These are phyloP conservation scores for Beauveria sp. DNA, from an alignment of 2,329 filamentous ascomycete species.

Conservation along the genomic window DNA sequence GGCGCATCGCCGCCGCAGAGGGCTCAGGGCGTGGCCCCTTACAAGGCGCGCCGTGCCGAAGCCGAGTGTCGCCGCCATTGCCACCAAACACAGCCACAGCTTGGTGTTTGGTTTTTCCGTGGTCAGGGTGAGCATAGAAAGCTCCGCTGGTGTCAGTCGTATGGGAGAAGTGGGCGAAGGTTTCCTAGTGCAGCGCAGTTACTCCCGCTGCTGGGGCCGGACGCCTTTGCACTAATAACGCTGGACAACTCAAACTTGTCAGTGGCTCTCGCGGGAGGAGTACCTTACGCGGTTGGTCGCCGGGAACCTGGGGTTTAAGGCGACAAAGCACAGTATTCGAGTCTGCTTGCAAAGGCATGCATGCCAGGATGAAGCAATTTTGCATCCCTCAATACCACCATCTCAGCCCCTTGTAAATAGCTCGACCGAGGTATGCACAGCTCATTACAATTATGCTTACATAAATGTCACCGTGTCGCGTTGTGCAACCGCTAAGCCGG, in stretches of 20 bases:
- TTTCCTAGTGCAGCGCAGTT: conserved; percentile 1
- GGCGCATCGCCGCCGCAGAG: conserved; percentile 22
- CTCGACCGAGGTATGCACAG: conserved; percentile 6
- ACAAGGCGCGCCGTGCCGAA: conserved; percentile 27
- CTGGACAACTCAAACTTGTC: background rate
- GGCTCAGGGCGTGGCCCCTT: conserved; percentile 23
- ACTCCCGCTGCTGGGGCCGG: background rate
- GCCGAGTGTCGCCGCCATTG: conserved; percentile 27
- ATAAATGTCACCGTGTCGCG: background rate
- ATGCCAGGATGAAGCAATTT: conserved; percentile 2
- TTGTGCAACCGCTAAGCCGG: conserved; percentile 1
- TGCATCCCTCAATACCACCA: background rate
- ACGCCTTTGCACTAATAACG: background rate
- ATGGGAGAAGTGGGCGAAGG: background rate
- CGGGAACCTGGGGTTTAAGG: background rate
- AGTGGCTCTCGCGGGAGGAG: background rate
- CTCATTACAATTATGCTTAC: conserved; percentile 1
- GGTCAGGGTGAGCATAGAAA: conserved; percentile 9
- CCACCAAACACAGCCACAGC: conserved; percentile 14
- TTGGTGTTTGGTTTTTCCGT: conserved; percentile 12
- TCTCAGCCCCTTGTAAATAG: conserved; percentile 7
- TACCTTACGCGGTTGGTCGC: background rate
- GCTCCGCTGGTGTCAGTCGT: background rate
- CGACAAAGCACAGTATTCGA: background rate
- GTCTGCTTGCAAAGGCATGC: background rate